Evolutionary conservation across 768 basidiomycete species (phyloP).

Genomic region (Rhizopogon roseolus): DNA sequence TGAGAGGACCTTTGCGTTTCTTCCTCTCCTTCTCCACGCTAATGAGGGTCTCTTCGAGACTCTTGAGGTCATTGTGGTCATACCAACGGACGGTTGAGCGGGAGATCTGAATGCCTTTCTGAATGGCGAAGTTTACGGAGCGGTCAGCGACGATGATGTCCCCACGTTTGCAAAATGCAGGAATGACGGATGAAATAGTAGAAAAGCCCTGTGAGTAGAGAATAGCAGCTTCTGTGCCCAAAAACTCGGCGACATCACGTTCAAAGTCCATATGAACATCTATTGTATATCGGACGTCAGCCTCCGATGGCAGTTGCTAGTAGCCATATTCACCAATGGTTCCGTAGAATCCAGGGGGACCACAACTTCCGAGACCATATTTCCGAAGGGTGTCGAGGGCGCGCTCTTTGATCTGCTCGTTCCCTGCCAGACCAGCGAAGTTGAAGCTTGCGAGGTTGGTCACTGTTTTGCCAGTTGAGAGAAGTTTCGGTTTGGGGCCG

Average conservation of each 20-base stretch:
- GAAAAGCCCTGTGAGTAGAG: conserved; percentile 93
- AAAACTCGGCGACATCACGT: conserved; percentile 83
- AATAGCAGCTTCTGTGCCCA: conserved; percentile 85
- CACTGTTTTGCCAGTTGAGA: conserved; percentile 66
- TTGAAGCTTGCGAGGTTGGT: conserved; percentile 89
- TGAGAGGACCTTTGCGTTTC: conserved; percentile 77
- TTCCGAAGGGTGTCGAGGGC: conserved; percentile 81
- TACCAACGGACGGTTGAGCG: conserved; percentile 92
- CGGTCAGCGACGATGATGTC: conserved; percentile 98
- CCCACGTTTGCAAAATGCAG: conserved; percentile 95
- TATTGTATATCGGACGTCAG: conserved; percentile 25
- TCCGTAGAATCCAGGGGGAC: conserved; percentile 96
- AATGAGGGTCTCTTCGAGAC: conserved; percentile 84
- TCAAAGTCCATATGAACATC: conserved; percentile 92
- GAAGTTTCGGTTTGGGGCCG: conserved; percentile 78
- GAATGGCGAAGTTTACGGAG: conserved; percentile 92
- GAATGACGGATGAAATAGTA: conserved; percentile 89
- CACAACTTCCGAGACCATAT: conserved; percentile 93
- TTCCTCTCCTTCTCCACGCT: conserved; percentile 83
- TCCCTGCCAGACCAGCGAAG: conserved; percentile 85
- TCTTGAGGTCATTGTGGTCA: conserved; percentile 92
- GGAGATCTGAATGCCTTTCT: conserved; percentile 93
- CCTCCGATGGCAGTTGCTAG: not conserved
- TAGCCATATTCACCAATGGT: conserved; percentile 66
- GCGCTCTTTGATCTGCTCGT: conserved; percentile 80